Evolutionary conservation across 148 eudicot species (phyloP).

Genomic region (Rhododendron ferrugineum): DNA sequence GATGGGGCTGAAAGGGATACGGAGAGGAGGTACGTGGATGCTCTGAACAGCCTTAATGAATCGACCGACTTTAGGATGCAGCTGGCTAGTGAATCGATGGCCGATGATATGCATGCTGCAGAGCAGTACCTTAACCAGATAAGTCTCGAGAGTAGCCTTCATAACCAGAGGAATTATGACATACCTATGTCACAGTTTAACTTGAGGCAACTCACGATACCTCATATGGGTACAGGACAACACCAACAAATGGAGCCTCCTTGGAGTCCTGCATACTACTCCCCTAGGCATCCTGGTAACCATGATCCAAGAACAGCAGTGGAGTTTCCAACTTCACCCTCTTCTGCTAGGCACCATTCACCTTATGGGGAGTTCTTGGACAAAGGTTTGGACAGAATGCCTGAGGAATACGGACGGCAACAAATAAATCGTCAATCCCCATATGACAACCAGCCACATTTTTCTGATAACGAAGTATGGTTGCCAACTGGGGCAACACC

Average conservation of each 20-base stretch:
- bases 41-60: slow-evolving; percentile 82
- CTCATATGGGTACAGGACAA: slow-evolving; percentile 56
- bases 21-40: slow-evolving; percentile 92
- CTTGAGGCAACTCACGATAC: slow-evolving; percentile 56
- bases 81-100: slow-evolving; percentile 39
- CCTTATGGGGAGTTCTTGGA: slow-evolving; percentile 51
- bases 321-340: slow-evolving; percentile 72
- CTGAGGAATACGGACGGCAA: slow-evolving; percentile 46
- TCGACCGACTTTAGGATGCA: slow-evolving; percentile 53
- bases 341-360: slow-evolving; percentile 40
- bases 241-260: slow-evolving; percentile 51
- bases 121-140: slow-evolving; percentile 71
- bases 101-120: slow-evolving; percentile 49
- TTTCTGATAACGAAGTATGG: slow-evolving; percentile 56
- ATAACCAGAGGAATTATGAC: slow-evolving; percentile 65
- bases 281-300: slow-evolving; percentile 58
- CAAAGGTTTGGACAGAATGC: slow-evolving; percentile 43
- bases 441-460: slow-evolving; percentile 48
- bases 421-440: slow-evolving; percentile 35
- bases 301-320: slow-evolving; percentile 47
- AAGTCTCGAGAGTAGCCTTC: slow-evolving; percentile 58
- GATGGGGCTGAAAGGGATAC: slow-evolving; percentile 82
- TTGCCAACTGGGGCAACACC: slow-evolving; percentile 43
- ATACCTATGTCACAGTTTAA: slow-evolving; percentile 58
- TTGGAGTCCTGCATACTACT: slow-evolving; percentile 83